Conservation (phyloP, 2,329 filamentous ascomycete genomes). For the Venturia carpophila region DNA sequence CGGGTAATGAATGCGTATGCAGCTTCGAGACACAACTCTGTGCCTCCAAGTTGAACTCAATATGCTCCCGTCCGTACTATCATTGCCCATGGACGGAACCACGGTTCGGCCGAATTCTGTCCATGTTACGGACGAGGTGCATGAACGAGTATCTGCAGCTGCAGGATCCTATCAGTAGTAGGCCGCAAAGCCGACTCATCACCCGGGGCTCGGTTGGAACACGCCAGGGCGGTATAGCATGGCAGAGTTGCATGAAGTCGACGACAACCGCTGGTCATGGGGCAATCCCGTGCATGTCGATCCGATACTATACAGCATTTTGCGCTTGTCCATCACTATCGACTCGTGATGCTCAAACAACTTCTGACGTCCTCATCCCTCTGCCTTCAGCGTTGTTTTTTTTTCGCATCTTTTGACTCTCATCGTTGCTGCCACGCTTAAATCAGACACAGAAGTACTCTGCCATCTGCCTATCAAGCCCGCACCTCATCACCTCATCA, state of each 20-base stretch:
- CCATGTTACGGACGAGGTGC: not conserved
- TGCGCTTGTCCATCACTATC: not conserved
- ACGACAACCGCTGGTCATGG: not conserved
- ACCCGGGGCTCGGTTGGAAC: not conserved
- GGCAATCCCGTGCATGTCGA: not conserved
- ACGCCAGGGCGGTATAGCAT: not conserved
- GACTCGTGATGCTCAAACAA: not conserved
- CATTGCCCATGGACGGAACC: too few relatives aligned
- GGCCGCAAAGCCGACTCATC: not conserved
- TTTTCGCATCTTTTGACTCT: not conserved
- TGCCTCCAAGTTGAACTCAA: too few relatives aligned
- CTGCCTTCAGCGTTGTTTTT: not conserved
- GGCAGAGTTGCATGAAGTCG: not conserved
- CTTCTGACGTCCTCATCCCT: not conserved
- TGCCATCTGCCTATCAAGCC: not conserved
- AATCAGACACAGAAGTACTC: not conserved
- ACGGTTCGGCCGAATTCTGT: not conserved
- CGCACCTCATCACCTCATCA: too few relatives aligned
- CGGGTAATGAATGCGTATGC: too few relatives aligned
- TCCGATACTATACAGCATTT: not conserved
- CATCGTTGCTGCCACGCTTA: not conserved
- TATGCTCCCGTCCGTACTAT: too few relatives aligned
- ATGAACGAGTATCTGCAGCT: not conserved
- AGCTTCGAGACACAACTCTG: too few relatives aligned
- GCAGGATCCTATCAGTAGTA: not conserved